phyloP scores from a whole-genome alignment of 192 early-diverging fungal species.

The Dispira parvispora region DNA sequence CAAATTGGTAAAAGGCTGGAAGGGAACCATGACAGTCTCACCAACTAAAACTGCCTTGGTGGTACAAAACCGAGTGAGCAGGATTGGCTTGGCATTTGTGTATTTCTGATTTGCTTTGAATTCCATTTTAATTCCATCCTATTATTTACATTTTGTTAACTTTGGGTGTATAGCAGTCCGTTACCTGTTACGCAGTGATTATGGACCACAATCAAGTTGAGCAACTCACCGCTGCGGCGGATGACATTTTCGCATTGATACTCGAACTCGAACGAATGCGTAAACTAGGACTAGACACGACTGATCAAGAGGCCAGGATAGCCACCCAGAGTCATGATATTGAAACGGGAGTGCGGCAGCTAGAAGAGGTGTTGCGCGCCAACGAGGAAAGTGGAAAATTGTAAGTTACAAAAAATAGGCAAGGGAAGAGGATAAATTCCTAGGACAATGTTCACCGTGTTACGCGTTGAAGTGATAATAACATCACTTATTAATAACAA shows the following conservation, averaged over 20 bases:
- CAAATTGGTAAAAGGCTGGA: no score
- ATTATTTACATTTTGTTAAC: no score
- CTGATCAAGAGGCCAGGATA: not conserved
- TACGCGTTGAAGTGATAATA: not conserved
- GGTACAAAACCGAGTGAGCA: no score
- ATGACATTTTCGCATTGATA: constrained; percentile 5
- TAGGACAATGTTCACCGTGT: not conserved
- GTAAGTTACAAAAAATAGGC: not conserved
- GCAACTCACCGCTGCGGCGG: not conserved
- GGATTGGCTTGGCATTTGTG: no score
- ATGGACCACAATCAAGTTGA: not conserved
- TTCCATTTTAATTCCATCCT: no score
- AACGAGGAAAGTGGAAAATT: constrained; percentile 11
- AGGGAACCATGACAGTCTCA: no score
- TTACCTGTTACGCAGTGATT: not conserved
- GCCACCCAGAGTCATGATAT: not conserved
- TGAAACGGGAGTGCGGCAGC: not conserved
- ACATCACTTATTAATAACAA: not conserved
- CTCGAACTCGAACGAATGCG: not conserved
- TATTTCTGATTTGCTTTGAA: no score
- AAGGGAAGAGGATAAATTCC: not conserved
- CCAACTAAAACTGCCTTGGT: no score
- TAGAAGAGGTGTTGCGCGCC: not conserved
- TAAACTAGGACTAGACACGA: not conserved
- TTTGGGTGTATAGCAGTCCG: no score